Conservation (phyloP, 2,329 filamentous ascomycete species). For the Sarocladium strictum region DNA sequence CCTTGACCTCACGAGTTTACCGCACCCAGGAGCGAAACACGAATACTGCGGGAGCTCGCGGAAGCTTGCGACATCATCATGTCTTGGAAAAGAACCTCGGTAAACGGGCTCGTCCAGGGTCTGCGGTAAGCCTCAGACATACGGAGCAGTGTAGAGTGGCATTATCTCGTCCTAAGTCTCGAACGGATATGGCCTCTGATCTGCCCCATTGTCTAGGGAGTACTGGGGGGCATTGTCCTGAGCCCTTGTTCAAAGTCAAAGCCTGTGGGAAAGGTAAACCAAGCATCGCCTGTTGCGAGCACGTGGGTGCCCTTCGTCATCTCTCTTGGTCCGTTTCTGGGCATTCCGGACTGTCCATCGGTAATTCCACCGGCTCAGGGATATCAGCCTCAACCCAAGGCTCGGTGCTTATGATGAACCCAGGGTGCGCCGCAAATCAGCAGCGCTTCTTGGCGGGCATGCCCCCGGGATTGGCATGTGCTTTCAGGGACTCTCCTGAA, state of each 20-base stretch:
- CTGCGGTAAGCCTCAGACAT: too few species aligned
- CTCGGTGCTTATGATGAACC: not conserved
- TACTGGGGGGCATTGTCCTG: too few species aligned
- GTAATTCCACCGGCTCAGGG: constrained; percentile 2
- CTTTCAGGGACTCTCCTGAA: not conserved
- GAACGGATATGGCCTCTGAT: too few species aligned
- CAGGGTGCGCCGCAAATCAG: not conserved
- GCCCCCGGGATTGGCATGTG: not conserved
- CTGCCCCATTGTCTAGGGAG: too few species aligned
- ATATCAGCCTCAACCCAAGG: not conserved
- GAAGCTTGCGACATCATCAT: not conserved
- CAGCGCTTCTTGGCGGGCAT: not conserved
- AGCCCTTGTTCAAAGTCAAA: not conserved
- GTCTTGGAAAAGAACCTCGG: not conserved
- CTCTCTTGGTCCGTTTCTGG: not conserved
- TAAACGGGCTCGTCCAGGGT: too few species aligned
- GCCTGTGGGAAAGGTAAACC: too few species aligned
- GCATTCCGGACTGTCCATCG: not conserved
- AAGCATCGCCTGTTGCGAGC: not conserved
- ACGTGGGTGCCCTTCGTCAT: not conserved
- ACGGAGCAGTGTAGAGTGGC: too few species aligned
- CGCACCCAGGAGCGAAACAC: not conserved
- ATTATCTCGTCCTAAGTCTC: too few species aligned
- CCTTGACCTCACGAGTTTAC: not conserved
- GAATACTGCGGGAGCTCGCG: not conserved